Evolutionary conservation across 2,329 filamentous ascomycete species (phyloP), one percentile per base, ranked within the genome.

Genomic region (Scleromitrula shiraiana): DNA sequence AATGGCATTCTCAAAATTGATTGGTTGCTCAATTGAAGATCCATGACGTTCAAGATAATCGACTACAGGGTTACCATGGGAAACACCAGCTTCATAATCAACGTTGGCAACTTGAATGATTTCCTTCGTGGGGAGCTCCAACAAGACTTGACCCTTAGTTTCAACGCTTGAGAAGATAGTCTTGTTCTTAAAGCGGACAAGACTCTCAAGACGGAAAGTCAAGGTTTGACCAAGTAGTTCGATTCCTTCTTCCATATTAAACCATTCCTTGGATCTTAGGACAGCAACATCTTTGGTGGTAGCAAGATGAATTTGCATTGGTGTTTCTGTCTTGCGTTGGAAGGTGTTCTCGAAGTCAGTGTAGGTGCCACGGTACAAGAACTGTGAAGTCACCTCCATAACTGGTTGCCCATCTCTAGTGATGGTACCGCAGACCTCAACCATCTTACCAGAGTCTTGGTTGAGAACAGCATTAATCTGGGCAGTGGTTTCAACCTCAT

Each of bases 371-470:
- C 94, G 85, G 75, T 98, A 98, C 62, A 98, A 69, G 77, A 98
- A 98, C 68, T 98, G 93, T 53, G 89, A 96, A 10, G 90, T 97
- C 23, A 98, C 93, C 65, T 98, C 89, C 93, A 98, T 98, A 54
- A 98, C 88, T 5, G 89, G 76, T 66, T 86, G 69, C 22, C 85
- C 85, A 46, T 90, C 81, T 36, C 93, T 85, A 46, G 78, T 84
- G 61, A 98, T 95, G 5, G 93, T 98, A 53, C 93, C 93, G 62
- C 90, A 96, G n/a, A 98, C 91, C 69, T 98, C 94, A 15, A 98
- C 94, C 90, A 98, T 96, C 76, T 98, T 98, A 40, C 93, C 93
- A 51, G 93, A 89, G 12, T 95, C 89, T 67, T 98, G 90, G 72
- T 97, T 98, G 73, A 98, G 85, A 61, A 98, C 89, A 14, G 93